A percentile compares a stretch with the other conserved stretches of the same genome.
Evolutionary conservation across 176 grass and related monocot species (phyloP).

Genomic region (Triticum aestivum): IWGSC_CS_RefSeq_v2.1 NC_057813.1:679326885-679327384

Average conservation of each 20-base stretch:
- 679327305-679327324: neutral
- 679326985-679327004: neutral
- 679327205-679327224: neutral
- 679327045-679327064: too few relatives aligned
- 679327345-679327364: neutral
- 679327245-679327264: neutral
- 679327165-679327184: neutral
- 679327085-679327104: too few relatives aligned
- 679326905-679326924: neutral
- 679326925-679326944: neutral
- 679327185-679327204: neutral
- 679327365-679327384: neutral
- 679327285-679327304: neutral
- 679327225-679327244: neutral
- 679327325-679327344: neutral
- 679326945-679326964: neutral
- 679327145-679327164: too few relatives aligned
- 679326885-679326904: neutral
- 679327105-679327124: too few relatives aligned
- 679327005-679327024: too few relatives aligned
- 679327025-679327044: too few relatives aligned
- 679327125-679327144: too few relatives aligned
- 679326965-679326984: neutral
- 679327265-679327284: neutral
- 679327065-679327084: too few relatives aligned